phyloP scores from a whole-genome alignment of 2,329 filamentous ascomycete species.

The Tolypocladium tundrense region DNA sequence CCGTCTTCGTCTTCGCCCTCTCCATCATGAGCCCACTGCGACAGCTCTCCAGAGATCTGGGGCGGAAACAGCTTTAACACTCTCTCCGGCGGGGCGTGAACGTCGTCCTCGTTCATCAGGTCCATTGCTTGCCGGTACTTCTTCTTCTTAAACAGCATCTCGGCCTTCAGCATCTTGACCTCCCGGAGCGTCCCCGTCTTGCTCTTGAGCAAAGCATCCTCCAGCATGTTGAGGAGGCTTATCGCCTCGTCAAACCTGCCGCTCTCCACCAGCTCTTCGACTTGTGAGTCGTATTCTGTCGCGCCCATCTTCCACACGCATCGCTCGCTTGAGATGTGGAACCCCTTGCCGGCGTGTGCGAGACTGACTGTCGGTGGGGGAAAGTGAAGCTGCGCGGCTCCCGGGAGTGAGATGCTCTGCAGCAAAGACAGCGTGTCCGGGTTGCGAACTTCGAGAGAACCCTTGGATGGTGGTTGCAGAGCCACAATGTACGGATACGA shows the following conservation, averaged over 20 bases:
- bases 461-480: constrained; percentile 72
- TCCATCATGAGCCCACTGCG: constrained; percentile 37
- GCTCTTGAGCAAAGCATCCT: constrained; percentile 78
- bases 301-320: constrained; percentile 95
- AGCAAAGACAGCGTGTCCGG: constrained; percentile 84
- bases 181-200: constrained; percentile 74
- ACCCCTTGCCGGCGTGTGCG: constrained; percentile 93
- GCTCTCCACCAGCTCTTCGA: constrained; percentile 67
- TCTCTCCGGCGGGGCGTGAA: constrained; percentile 78
- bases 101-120: constrained; percentile 72
- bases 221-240: constrained; percentile 78
- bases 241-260: constrained; percentile 82
- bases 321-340: constrained; percentile 84
- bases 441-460: constrained; percentile 81
- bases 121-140: constrained; percentile 83
- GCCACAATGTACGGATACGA: constrained; percentile 94
- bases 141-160: constrained; percentile 68
- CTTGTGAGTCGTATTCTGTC: constrained; percentile 81
- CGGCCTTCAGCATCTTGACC: constrained; percentile 86
- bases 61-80: constrained; percentile 79
- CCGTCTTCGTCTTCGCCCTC: constrained; percentile 32
- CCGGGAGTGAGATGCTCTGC: constrained; percentile 73
- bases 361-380: constrained; percentile 86
- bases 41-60: constrained; percentile 73
- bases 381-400: constrained; percentile 78